Base-by-base conservation (phyloP, 176 grass and related monocot genomes). In the Tillandsia fasciculata region DNA sequence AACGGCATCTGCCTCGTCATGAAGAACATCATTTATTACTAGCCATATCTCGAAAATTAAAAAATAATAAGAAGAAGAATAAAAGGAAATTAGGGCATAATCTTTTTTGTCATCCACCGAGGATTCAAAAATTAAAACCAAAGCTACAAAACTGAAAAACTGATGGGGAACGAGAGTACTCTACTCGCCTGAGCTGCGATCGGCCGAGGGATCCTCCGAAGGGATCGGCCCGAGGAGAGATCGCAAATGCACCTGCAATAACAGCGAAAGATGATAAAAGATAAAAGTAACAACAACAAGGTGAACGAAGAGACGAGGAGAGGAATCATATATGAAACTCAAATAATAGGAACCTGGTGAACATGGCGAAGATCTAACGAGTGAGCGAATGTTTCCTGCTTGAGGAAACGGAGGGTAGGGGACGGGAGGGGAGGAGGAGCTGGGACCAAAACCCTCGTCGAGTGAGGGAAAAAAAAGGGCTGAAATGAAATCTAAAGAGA, bases 191-290 rank as follows among this genome's bases (percentile, higher is more conserved):
- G 89, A 42, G 77, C n/a, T 68, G 81, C 54, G 76, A 84, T 85
- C 57, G 77, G 78, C 29, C 82, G 83, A 67, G 81, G 81, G 22
- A 78, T 79, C 75, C 79, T 83, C 56, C 57, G 26, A 52, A 87
- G 66, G 71, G 84, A 64, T 72, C 70, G 84, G 68, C 69, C 81
- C 9, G 75, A 61, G 66, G 67, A 79, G 70, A 99, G 74, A 90
- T 90, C 87, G 72, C 84, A 69, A 72, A 85, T 18, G 80, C 82
- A 93, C 87, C 94, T 99, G 82, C 72, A 75, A 52, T 58, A 59
- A 18, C 15, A 61, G 56, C 13, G 22, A 20, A 22, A 61, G 56
- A 23, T 7, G 33, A 42, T 42, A 42, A 42, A 14, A 61, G 33
- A 42, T 42, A 42, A 42, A 14, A 61, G 15, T 23, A 18, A 18